These are phyloP conservation scores for Delphinella strobiligena DNA, from an alignment of 2,329 filamentous ascomycete genomes.

Conservation along the genomic window DNA sequence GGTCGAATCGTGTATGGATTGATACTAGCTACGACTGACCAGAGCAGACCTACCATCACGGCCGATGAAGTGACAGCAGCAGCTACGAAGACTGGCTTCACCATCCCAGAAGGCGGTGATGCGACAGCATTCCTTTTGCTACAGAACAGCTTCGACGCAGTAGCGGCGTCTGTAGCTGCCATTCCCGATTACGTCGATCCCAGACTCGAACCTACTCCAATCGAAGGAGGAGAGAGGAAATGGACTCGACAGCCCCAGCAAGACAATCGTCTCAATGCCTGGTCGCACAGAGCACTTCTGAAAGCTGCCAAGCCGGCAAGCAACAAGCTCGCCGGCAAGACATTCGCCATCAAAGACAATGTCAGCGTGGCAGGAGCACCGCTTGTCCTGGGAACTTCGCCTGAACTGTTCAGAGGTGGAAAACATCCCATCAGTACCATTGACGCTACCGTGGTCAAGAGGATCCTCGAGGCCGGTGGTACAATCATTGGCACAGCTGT, in stretches of 20 bases:
- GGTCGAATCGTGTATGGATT: not conserved
- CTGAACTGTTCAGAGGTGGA: slow-evolving; percentile 26
- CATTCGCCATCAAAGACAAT: slow-evolving; percentile 37
- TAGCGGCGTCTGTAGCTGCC: slow-evolving; percentile 7
- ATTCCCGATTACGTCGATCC: slow-evolving; percentile 27
- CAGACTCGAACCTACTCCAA: slow-evolving; percentile 17
- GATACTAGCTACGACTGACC: not conserved
- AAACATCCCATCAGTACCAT: slow-evolving; percentile 23
- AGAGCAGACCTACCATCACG: slow-evolving; percentile 14
- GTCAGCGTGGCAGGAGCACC: slow-evolving; percentile 34
- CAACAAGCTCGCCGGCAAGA: slow-evolving; percentile 16
- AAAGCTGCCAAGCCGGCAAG: slow-evolving; percentile 15
- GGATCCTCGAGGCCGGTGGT: slow-evolving; percentile 31
- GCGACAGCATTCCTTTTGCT: slow-evolving; percentile 16
- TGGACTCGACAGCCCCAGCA: slow-evolving; percentile 15
- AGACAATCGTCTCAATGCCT: slow-evolving; percentile 32
- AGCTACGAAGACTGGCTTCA: slow-evolving; percentile 14
- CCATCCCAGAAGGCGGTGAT: slow-evolving; percentile 13
- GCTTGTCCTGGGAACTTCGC: slow-evolving; percentile 30
- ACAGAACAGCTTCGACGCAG: slow-evolving; percentile 18
- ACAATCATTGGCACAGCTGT: slow-evolving; percentile 32
- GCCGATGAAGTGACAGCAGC: slow-evolving; percentile 14
- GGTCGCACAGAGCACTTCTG: slow-evolving; percentile 26
- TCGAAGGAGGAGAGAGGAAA: slow-evolving; percentile 15
- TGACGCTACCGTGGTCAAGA: slow-evolving; percentile 34